Percentiles rank a stretch among this genome's conserved stretches.
These are phyloP conservation scores for Phascolomyces articulosus DNA, from an alignment of 371 early-diverging fungal species.

Conservation along the genomic window DNA sequence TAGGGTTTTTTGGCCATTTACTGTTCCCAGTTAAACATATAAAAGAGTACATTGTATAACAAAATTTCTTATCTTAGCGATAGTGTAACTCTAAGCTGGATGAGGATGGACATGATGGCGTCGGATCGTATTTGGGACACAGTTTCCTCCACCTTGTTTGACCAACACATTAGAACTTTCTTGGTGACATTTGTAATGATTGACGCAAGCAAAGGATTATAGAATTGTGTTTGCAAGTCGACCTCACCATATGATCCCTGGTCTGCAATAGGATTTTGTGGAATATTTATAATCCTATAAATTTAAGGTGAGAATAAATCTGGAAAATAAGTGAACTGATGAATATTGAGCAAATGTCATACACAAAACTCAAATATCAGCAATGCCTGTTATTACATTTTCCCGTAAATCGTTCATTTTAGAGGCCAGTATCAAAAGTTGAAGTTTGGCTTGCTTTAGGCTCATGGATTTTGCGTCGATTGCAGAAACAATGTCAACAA, in stretches of 20 bases:
- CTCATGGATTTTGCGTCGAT: conserved; percentile 15
- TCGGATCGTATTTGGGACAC: conserved; percentile 9
- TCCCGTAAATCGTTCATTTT: background rate
- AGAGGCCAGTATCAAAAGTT: conserved; percentile 14
- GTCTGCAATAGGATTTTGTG: conserved; percentile 4
- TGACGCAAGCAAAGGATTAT: conserved; percentile 5
- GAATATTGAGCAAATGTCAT: conserved; percentile 1
- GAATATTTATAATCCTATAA: background rate
- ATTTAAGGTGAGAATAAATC: background rate
- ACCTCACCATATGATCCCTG: background rate
- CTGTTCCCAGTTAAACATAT: too few species aligned
- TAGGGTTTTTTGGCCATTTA: too few species aligned
- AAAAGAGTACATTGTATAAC: too few species aligned
- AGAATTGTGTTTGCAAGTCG: conserved; percentile 2
- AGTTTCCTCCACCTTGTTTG: conserved; percentile 3
- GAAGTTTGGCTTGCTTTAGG: conserved; percentile 16
- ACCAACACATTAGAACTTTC: conserved; percentile 1
- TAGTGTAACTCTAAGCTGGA: too few species aligned
- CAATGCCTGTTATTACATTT: conserved; percentile 2
- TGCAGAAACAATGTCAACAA: conserved; percentile 14
- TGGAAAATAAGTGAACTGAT: background rate
- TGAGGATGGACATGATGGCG: conserved; percentile 13
- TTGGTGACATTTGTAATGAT: background rate
- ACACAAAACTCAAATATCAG: conserved; percentile 4
- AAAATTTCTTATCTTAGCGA: too few species aligned